Conservation (phyloP, 805 yeast genomes). For the Kuraishia piskuri region DNA sequence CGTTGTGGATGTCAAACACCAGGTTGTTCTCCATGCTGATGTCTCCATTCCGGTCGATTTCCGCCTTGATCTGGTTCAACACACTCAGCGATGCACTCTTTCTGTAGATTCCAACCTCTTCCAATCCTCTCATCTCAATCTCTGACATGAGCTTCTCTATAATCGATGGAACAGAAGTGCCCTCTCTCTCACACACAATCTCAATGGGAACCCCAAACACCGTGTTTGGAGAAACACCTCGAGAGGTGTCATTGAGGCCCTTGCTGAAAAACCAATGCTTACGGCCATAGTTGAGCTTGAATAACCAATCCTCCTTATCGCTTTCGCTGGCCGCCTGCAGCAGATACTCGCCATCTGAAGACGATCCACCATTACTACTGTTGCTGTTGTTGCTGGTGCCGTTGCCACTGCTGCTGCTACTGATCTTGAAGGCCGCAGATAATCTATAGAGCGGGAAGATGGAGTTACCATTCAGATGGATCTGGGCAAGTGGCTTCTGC, state of each 20-base stretch:
- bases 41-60: constrained; percentile 37
- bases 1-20: constrained; percentile 68
- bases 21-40: constrained; percentile 33
- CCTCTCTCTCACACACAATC: constrained; percentile 67
- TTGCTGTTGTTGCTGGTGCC: no score
- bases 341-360: constrained; percentile 31
- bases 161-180: constrained; percentile 51
- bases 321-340: constrained; percentile 57
- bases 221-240: constrained; percentile 10
- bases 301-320: constrained; percentile 73
- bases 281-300: constrained; percentile 34
- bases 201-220: constrained; percentile 86
- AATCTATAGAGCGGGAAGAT: constrained; percentile 45
- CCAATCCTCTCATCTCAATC: constrained; percentile 80
- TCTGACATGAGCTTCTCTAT: constrained; percentile 60
- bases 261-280: constrained; percentile 50
- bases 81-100: constrained; percentile 45
- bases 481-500: constrained; percentile 41
- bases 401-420: constrained; percentile 13
- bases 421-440: constrained; percentile 41
- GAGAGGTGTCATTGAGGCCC: constrained; percentile 13
- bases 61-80: constrained; percentile 31
- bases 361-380: constrained; percentile 6
- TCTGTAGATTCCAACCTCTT: constrained; percentile 87
- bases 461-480: constrained; percentile 36